Base-by-base conservation (phyloP, 805 yeast species). In the Priceomyces melissophilus region DNA sequence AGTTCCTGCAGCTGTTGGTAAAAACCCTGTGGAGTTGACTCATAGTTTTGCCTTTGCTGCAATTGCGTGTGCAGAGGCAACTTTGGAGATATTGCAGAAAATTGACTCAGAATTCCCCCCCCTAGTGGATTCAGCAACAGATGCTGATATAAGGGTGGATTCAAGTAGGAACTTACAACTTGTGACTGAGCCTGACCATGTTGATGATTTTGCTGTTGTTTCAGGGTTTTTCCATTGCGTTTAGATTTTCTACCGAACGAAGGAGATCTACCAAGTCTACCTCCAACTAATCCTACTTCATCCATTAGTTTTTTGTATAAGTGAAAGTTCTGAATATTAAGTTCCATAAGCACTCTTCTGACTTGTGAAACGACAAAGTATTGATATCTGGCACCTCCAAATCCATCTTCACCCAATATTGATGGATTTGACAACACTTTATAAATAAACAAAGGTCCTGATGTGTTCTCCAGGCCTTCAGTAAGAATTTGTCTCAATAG, bases 231-330 rank as follows among this genome's bases (percentile, higher is more conserved):
- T 32, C 45, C 39, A 25, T 43, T 43, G 26, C 62, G 51, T 46
- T 57, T 61, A 40, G 60, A 55, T 30, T 65, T 55, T 38, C 50
- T 50, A 10, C 55, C 53, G 13, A 47, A 36, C 3, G 63, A 53
- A 3, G 51, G 20, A 9, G 61, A 47, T 35, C 69, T 50, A 37
- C 58, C 58, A 33, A 66, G 47, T 37, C 71, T 52, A 35, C 58
- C 58, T 41, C 58, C 60, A 8, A 71, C 58, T 30, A 90, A 67
- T 3, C 97, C 97, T 46, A 89, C 91, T 61, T 91, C 98, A 51
- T 91, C 98, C 75, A 90, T 77, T 42, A 93, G 69, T 48, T 95
- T 80, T 56, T 87, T 86, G 62, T 87, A 87, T 28, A 84, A 86
- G 57, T 86, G 95, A 38, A 64, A 69, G 23, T 75, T 67, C 34